A percentile compares a stretch with the other conserved stretches of the same genome.
These are phyloP conservation scores for Penicillium occitanis DNA, from an alignment of 2,329 filamentous ascomycete genomes.

Conservation along the genomic window DNA sequence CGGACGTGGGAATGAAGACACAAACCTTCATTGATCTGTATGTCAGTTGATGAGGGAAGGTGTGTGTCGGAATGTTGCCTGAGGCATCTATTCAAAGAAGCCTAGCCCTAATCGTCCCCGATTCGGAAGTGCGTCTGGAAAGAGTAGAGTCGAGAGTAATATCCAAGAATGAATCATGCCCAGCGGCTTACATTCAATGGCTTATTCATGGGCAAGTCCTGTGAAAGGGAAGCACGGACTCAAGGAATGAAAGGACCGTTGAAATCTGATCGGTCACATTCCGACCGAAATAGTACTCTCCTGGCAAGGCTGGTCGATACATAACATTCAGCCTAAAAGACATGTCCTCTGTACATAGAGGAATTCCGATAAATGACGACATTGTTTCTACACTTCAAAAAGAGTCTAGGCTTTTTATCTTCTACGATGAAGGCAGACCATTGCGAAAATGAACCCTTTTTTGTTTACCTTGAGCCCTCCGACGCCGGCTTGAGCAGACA, in stretches of 20 bases:
- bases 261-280: slow-evolving; percentile 5
- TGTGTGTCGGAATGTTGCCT: slow-evolving; percentile 1
- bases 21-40: neutral
- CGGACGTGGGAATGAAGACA: neutral
- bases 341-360: neutral
- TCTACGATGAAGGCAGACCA: neutral
- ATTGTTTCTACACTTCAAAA: neutral
- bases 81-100: neutral
- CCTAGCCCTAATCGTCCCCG: neutral
- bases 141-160: neutral
- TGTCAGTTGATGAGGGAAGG: neutral
- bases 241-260: slow-evolving; percentile 2
- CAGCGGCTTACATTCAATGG: neutral
- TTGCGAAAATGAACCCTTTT: neutral
- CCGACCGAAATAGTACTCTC: neutral
- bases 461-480: neutral
- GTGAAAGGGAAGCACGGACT: neutral
- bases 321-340: neutral
- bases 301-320: neutral
- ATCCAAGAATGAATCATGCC: neutral
- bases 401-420: neutral
- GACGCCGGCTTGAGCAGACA: neutral
- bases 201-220: neutral
- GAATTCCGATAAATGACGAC: neutral
- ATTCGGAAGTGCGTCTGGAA: neutral